These are phyloP conservation scores for Arachnomyces sp. DNA, from an alignment of 2,329 filamentous ascomycete genomes.

Conservation along the genomic window DNA sequence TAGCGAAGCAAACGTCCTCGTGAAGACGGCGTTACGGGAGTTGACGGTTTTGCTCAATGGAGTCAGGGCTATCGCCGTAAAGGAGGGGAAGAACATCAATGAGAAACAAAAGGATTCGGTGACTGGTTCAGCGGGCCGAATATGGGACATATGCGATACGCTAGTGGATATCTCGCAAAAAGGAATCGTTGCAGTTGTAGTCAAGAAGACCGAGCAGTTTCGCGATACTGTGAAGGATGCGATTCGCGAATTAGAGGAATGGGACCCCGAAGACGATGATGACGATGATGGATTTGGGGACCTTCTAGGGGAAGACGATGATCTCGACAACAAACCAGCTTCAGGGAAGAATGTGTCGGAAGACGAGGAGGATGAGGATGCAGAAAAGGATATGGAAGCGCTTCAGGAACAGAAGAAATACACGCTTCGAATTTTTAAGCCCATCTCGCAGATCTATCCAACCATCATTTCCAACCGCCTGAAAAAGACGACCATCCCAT, in stretches of 20 bases:
- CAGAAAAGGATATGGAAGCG: constrained; percentile 22
- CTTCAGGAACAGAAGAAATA: constrained; percentile 35
- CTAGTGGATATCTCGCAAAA: constrained; percentile 56
- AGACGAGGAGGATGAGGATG: constrained; percentile 17
- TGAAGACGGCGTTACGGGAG: constrained; percentile 55
- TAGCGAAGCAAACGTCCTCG: constrained; percentile 55
- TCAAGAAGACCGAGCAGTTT: constrained; percentile 65
- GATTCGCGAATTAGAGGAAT: constrained; percentile 78
- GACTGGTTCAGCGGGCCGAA: constrained; percentile 63
- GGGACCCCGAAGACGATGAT: constrained; percentile 65
- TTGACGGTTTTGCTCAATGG: constrained; percentile 53
- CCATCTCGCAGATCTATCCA: constrained; percentile 36
- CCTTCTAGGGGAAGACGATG: constrained; percentile 17
- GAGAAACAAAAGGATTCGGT: constrained; percentile 42
- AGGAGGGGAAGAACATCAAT: constrained; percentile 28
- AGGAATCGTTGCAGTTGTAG: constrained; percentile 63
- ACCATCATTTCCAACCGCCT: constrained; percentile 36
- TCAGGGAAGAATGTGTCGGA: constrained; percentile 13
- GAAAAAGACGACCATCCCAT: constrained; percentile 23
- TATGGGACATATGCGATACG: constrained; percentile 79
- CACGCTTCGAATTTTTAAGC: constrained; percentile 35
- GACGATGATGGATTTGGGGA: constrained; percentile 43
- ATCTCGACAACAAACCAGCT: constrained; percentile 10
- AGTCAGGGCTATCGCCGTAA: constrained; percentile 45
- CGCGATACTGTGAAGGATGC: constrained; percentile 72